A percentile compares a stretch with the other conserved stretches of the same genome.
phyloP scores from a whole-genome alignment of 2,329 filamentous ascomycete species.

The Acarospora socialis region DNA sequence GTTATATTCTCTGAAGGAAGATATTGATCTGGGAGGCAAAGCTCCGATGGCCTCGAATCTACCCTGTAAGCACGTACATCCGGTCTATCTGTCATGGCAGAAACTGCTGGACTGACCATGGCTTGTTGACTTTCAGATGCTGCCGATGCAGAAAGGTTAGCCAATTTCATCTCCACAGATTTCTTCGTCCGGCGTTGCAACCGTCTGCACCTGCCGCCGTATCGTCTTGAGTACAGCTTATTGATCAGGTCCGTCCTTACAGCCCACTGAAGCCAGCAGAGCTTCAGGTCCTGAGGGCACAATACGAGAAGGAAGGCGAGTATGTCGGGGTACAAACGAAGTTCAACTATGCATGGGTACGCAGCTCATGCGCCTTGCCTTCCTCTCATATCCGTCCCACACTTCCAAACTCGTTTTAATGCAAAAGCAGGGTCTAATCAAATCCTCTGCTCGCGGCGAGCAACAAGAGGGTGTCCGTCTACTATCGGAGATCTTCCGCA shows the following conservation, averaged over 20 bases:
- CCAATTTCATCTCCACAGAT: conserved; percentile 9
- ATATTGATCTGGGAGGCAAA: neutral
- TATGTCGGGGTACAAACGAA: conserved; percentile 96
- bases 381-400: conserved; percentile 1
- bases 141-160: conserved; percentile 87
- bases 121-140: conserved; percentile 51
- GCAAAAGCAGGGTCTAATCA: conserved; percentile 75
- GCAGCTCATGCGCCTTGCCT: conserved; percentile 14
- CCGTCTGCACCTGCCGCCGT: neutral
- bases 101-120: conserved; percentile 1
- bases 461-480: conserved; percentile 91
- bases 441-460: conserved; percentile 68
- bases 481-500: conserved; percentile 91
- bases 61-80: conserved; percentile 29
- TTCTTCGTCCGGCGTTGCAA: neutral
- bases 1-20: conserved; percentile 1
- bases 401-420: too few species aligned
- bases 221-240: neutral
- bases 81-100: neutral
- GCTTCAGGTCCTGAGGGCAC: conserved; percentile 77
- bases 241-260: conserved; percentile 9
- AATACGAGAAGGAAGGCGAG: conserved; percentile 95
- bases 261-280: conserved; percentile 85
- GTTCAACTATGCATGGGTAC: conserved; percentile 98
- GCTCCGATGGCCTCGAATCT: conserved; percentile 31